These are phyloP conservation scores for Hypoxylon subgilvum DNA, from an alignment of 495 filamentous ascomycete species.

Conservation along the genomic window DNA sequence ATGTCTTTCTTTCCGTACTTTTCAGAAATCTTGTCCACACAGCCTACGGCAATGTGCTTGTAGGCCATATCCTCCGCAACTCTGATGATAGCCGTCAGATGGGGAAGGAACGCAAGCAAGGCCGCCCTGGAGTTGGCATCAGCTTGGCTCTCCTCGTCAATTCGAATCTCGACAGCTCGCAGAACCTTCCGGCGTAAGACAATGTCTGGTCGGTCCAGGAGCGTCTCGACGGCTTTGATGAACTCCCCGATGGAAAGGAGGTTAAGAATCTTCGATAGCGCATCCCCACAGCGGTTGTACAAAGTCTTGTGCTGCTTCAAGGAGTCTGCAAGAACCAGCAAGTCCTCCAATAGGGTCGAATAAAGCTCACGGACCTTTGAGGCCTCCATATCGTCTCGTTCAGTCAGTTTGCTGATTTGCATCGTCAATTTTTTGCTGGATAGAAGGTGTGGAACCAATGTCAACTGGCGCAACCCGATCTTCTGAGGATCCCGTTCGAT, in stretches of 20 bases:
- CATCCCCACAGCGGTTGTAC: constrained; percentile 67
- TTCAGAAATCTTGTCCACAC: constrained; percentile 87
- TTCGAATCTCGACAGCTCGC: constrained; percentile 73
- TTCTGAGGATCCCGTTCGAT: constrained; percentile 62
- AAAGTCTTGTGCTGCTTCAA: constrained; percentile 66
- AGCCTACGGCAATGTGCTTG: constrained; percentile 80
- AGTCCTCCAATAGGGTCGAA: constrained; percentile 70
- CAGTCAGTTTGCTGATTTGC: constrained; percentile 56
- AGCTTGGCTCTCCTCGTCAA: constrained; percentile 69
- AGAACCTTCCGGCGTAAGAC: constrained; percentile 79
- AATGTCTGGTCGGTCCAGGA: constrained; percentile 74
- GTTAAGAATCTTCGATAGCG: constrained; percentile 74
- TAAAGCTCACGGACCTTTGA: constrained; percentile 69
- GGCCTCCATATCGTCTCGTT: constrained; percentile 63
- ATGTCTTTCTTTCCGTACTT: constrained; percentile 89
- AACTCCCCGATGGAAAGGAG: constrained; percentile 84
- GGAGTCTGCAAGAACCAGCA: constrained; percentile 65
- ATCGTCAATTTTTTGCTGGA: constrained; percentile 54
- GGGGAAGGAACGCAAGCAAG: constrained; percentile 78
- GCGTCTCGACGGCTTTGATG: constrained; percentile 77
- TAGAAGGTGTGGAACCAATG: constrained; percentile 61
- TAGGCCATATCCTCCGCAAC: constrained; percentile 71
- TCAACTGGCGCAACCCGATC: constrained; percentile 67
- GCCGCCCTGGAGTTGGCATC: constrained; percentile 69
- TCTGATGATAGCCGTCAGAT: constrained; percentile 73